Base-by-base conservation (phyloP, 805 yeast genomes). In the Saccharomycopsis microspora region DNA sequence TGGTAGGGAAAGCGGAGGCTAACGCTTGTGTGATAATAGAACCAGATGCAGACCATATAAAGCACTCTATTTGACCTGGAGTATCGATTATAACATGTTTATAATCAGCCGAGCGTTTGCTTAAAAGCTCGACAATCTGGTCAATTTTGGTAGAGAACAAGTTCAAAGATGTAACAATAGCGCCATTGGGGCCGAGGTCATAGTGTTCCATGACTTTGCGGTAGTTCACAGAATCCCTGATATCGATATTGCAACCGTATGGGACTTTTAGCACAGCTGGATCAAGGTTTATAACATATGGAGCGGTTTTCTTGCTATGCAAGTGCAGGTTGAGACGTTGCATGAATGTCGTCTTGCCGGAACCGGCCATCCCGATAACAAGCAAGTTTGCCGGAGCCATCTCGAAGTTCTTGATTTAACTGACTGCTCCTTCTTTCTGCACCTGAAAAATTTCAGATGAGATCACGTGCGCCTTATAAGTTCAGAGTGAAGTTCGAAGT, bases 1-100 rank as follows among this genome's bases (percentile, higher is more conserved):
- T 86, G 0, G 98, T 93, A 11, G 99, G 99, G 62, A 87, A 86
- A 3, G 94, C 79, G 0, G 95, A 83, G 1, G 97, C 98, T 67
- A 93, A 85, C 0, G 97, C 88, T 61, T 93, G 98, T 0, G 97
- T 90, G 50, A 93, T 84, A 53, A 93, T 93, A 28, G 96, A 76
- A 8, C 99, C 99, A 28, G 96, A 85, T 0, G 98, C 98, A 42
- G 94, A 82, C 98, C 99, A 93, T 40, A 93, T 88, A 63, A 93
- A 93, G 67, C 97, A 89, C 65, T 93, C 99, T 53, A 93, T 93
- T 65, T 93, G 99, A 8, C 99, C 99, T 0, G 99, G 99, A 1
- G 99, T 93, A 65, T 93, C 99, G 44, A 90, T 77, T 36, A 93
- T 81, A 54, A 89, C 85, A 62, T 88, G 82, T 27, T 77, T 64